Conservation (phyloP, 768 basidiomycete species). For the Leccinum obscurum region DNA sequence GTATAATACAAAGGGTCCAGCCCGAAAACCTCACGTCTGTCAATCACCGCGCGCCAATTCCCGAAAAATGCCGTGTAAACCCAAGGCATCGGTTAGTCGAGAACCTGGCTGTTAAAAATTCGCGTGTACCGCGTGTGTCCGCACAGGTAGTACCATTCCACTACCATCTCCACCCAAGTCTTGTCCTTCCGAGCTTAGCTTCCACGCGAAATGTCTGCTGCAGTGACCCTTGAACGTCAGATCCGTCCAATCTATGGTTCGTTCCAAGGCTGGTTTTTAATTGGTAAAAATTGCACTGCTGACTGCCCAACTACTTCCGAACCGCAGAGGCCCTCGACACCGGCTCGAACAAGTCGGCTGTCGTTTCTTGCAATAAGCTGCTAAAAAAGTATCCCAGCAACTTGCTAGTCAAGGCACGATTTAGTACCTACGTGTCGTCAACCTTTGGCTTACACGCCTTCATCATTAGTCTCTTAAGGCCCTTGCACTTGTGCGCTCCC, state of each 20-base stretch:
- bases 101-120: slow-evolving; percentile 26
- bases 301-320: background rate
- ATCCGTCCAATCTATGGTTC: slow-evolving; percentile 83
- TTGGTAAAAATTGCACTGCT: background rate
- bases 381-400: slow-evolving; percentile 83
- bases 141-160: slow-evolving; percentile 4
- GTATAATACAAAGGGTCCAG: background rate
- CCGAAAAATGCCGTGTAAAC: slow-evolving; percentile 24
- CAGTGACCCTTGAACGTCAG: slow-evolving; percentile 71
- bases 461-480: slow-evolving; percentile 72
- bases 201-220: slow-evolving; percentile 44
- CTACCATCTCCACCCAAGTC: slow-evolving; percentile 3
- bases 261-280: slow-evolving; percentile 16
- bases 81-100: slow-evolving; percentile 27
- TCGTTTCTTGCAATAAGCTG: slow-evolving; percentile 83
- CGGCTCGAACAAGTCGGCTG: slow-evolving; percentile 83
- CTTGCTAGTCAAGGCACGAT: slow-evolving; percentile 63
- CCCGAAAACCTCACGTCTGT: slow-evolving; percentile 4
- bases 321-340: slow-evolving; percentile 78
- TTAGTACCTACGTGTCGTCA: background rate
- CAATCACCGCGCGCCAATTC: slow-evolving; percentile 19
- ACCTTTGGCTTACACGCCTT: slow-evolving; percentile 11
- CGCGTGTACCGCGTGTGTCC: slow-evolving; percentile 12
- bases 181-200: background rate
- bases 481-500: slow-evolving; percentile 77